Evolutionary conservation across 1,284 basidiomycete genomes (phyloP).

Genomic region (Rhizoctonia solani): DNA sequence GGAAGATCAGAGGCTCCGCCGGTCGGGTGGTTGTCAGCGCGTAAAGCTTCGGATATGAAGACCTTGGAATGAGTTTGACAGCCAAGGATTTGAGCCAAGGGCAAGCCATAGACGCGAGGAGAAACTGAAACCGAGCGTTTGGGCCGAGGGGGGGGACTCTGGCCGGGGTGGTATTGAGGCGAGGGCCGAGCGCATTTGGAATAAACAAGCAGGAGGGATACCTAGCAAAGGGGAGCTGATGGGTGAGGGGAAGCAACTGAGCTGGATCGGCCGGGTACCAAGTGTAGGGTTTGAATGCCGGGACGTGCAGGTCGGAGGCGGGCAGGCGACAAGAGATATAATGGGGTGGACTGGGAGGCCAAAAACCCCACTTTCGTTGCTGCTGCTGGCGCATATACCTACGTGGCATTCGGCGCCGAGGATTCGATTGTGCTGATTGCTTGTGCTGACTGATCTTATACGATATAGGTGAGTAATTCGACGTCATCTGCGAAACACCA

Average conservation of each 20-base stretch:
- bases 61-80: too few relatives aligned
- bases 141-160: background rate
- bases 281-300: background rate
- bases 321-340: background rate
- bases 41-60: too few relatives aligned
- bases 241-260: slow-evolving; percentile 10
- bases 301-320: background rate
- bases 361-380: background rate
- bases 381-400: too few relatives aligned
- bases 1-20: too few relatives aligned
- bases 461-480: too few relatives aligned
- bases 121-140: background rate
- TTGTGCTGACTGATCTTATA: too few relatives aligned
- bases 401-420: background rate
- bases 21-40: too few relatives aligned
- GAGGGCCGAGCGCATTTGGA: background rate
- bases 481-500: too few relatives aligned
- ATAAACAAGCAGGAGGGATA: too few relatives aligned
- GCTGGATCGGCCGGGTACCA: background rate
- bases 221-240: too few relatives aligned
- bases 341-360: background rate
- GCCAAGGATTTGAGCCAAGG: too few relatives aligned
- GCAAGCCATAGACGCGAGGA: background rate
- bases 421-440: too few relatives aligned
- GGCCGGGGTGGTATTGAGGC: background rate